Evolutionary conservation across 2,329 filamentous ascomycete species (phyloP), one percentile per base, ranked within the genome.

Genomic region (Aspergillus flavus): DNA sequence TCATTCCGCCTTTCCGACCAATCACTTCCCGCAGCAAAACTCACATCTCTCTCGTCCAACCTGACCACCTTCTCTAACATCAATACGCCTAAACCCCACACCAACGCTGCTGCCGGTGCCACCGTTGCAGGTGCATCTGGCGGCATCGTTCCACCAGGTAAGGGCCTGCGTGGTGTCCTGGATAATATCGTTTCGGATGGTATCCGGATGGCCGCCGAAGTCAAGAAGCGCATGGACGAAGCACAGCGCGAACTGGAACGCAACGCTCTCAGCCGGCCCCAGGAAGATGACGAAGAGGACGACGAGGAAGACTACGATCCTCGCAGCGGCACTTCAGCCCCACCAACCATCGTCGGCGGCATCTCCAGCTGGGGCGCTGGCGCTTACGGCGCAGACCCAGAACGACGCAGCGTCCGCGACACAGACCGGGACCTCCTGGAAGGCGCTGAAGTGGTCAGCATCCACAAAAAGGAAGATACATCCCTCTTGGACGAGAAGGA

Each of bases 111-210:
- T 65, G 73, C 76, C 2, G 75, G 74, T 4, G 74, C 79, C 26
- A 68, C 83, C 61, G 71, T 82, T 70, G 80, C 80, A 3, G 82
- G 83, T 7, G 82, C 80, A n/a, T 82, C 84, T 0, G 84, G 86
- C 45, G 85, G 89, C 65, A 84, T 89, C 72, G 83, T 86, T 39
- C 87, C 84, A 53, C 84, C 87, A 1, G 85, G 85, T 21, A 91
- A 94, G 68, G 93, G 95, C 26, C 85, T 99, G 1, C 87, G 95
- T 48, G 95, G 95, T 23, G 95, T 99, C 63, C 83, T 99, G 45
- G 95, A 99, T 80, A 97, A 96, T 71, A 98, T 99, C 71, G 95
- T 98, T 67, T 96, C 91, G 1, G 95, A 99, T 75, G 95, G 95
- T 48, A 97, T 98, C 89, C 90, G 94, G 39, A 94, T 98, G 63